A percentile compares a stretch with the other conserved stretches of the same genome.
Evolutionary conservation across 2,329 filamentous ascomycete species (phyloP).

Genomic region (Fusarium chaquense): DNA sequence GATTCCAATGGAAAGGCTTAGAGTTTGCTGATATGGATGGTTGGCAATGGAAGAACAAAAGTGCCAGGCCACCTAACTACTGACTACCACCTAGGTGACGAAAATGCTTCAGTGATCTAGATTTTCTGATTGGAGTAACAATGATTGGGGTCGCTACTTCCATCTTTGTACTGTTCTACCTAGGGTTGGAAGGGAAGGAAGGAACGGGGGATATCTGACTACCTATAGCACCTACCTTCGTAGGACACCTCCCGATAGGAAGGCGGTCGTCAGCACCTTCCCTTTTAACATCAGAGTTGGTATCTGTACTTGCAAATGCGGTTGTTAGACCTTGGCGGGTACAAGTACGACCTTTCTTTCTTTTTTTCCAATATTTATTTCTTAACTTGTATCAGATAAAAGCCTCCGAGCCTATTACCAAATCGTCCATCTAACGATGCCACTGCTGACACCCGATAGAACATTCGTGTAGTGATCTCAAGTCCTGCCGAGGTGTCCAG

Average conservation of each 20-base stretch:
- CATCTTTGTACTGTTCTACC: background rate
- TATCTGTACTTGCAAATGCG: background rate
- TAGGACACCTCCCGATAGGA: background rate
- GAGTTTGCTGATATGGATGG: background rate
- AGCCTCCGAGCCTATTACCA: no score
- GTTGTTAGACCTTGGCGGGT: background rate
- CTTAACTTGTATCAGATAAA: background rate
- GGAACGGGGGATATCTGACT: background rate
- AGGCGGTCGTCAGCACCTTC: background rate
- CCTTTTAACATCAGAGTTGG: background rate
- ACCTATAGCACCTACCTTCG: background rate
- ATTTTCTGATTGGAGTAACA: background rate
- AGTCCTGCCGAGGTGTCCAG: slow-evolving; percentile 7
- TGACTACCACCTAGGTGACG: background rate
- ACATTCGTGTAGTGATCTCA: background rate
- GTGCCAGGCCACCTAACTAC: slow-evolving; percentile 5
- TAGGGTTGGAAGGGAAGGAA: background rate
- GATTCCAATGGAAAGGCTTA: slow-evolving; percentile 21
- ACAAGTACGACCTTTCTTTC: background rate
- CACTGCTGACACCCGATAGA: background rate
- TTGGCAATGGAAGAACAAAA: slow-evolving; percentile 12
- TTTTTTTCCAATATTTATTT: no score
- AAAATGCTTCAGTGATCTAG: background rate
- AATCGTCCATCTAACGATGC: background rate
- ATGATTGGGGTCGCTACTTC: background rate